Evolutionary conservation across 1,139 yeast species (phyloP).

Genomic region (Hansenula sp.): DNA sequence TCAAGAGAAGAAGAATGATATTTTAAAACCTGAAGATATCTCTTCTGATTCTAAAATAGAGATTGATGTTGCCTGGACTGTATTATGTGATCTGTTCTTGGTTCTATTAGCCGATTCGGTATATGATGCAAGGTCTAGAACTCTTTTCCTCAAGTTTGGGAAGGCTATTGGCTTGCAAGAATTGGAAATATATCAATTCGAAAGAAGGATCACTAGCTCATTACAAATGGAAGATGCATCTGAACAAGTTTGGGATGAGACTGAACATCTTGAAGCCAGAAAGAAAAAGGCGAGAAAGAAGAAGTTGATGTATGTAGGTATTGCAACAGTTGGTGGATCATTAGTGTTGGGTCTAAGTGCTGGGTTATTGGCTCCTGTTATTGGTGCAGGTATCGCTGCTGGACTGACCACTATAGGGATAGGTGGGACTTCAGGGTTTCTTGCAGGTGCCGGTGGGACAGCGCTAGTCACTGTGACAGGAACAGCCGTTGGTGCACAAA

Average conservation of each 20-base stretch:
- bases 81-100: constrained; percentile 84
- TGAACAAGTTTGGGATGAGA: constrained; percentile 74
- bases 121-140: constrained; percentile 86
- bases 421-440: constrained; percentile 83
- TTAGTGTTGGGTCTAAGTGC: constrained; percentile 92
- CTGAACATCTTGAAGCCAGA: constrained; percentile 64
- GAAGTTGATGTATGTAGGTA: constrained; percentile 82
- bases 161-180: constrained; percentile 49
- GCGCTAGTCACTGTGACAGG: constrained; percentile 93
- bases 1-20: constrained; percentile 9
- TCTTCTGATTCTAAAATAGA: constrained; percentile 38
- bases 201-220: constrained; percentile 84
- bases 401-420: constrained; percentile 95
- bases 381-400: constrained; percentile 98
- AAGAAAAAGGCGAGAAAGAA: constrained; percentile 60
- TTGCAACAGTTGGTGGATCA: constrained; percentile 97
- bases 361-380: constrained; percentile 93
- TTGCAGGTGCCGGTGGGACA: constrained; percentile 97
- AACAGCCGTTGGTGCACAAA: constrained; percentile 84
- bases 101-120: constrained; percentile 78
- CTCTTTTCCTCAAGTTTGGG: constrained; percentile 68
- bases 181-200: constrained; percentile 82
- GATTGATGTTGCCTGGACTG: constrained; percentile 88
- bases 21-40: constrained; percentile 32
- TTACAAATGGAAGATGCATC: constrained; percentile 77